phyloP scores from a whole-genome alignment of 768 basidiomycete species.

The Lentinus brumalis region DNA sequence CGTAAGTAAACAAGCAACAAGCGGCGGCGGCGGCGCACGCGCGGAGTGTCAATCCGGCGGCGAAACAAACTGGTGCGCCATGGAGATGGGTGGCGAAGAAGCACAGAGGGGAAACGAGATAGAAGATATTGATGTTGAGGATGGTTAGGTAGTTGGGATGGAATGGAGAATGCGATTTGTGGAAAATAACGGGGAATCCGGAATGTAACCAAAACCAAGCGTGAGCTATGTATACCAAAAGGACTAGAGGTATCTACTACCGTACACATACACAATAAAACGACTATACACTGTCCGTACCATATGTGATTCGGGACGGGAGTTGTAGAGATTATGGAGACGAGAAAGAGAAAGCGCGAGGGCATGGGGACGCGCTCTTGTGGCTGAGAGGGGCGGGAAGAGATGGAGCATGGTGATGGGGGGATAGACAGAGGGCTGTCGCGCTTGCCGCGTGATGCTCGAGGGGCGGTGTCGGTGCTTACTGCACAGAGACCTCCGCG shows the following conservation, averaged over 20 bases:
- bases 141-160: neutral
- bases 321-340: neutral
- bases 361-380: neutral
- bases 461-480: neutral
- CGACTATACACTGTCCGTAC: slow-evolving; percentile 23
- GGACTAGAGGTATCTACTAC: slow-evolving; percentile 23
- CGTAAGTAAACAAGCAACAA: slow-evolving; percentile 2
- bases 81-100: neutral
- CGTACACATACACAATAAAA: slow-evolving; percentile 21
- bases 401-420: neutral
- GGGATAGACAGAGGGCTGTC: neutral
- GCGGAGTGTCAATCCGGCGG: neutral
- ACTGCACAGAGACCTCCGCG: neutral
- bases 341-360: neutral
- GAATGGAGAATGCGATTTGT: neutral
- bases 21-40: neutral
- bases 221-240: slow-evolving; percentile 21
- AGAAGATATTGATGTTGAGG: neutral
- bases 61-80: neutral
- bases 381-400: neutral
- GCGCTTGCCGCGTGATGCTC: neutral
- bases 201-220: slow-evolving; percentile 7
- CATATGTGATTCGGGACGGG: slow-evolving; percentile 16
- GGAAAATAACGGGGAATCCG: neutral
- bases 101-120: neutral